Base-by-base conservation (phyloP, 176 grass and related monocot genomes). In the maize (Zea mays) region DNA sequence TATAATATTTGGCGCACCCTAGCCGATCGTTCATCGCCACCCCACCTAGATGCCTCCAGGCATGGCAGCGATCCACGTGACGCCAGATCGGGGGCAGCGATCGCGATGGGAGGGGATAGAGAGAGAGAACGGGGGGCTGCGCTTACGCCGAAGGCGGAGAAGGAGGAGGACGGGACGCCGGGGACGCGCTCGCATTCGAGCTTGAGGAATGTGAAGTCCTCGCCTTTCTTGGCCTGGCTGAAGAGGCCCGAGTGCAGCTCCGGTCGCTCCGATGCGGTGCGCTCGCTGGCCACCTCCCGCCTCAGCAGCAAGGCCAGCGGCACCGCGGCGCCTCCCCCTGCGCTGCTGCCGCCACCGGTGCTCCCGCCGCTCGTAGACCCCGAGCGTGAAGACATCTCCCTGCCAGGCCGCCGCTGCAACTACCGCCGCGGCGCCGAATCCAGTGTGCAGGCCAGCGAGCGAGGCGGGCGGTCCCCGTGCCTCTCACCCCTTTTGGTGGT, bases 181-280 rank as follows among this genome's bases (percentile, higher is more conserved):
- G 67, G 85, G 46, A 93, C 36, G 46, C 90, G 90, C 74, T 90
- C 90, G 78, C 83, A 90, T n/a, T 93, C 83, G 47, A 70, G 75
- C 88, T 93, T 89, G 75, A 97, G 78, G 69, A 97, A 83, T 64
- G 81, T 90, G 68, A 90, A 97, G 81, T 97, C 93, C 84, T 93
- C 93, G 27, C 93, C 93, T 61, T 97, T 97, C 93, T 97, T 97
- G 73, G 90, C 91, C 85, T 90, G 93, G 83, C 68, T 83, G 82
- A 80, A 80, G 46, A 77, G 77, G 4, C 87, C 87, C 33, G 68
- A 15, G 57, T 80, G 72, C 19, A 89, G 76, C 65, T 89, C 77
- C 58, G 83, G 77, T 0, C 74, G 74, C 74, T 83, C 86, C 13
- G 60, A 56, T 52, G 73, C 77, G 66, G 76, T 76, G 67, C 66